phyloP scores from a whole-genome alignment of 164 flowering plant genomes.

The Tetracentron sinense region DNA sequence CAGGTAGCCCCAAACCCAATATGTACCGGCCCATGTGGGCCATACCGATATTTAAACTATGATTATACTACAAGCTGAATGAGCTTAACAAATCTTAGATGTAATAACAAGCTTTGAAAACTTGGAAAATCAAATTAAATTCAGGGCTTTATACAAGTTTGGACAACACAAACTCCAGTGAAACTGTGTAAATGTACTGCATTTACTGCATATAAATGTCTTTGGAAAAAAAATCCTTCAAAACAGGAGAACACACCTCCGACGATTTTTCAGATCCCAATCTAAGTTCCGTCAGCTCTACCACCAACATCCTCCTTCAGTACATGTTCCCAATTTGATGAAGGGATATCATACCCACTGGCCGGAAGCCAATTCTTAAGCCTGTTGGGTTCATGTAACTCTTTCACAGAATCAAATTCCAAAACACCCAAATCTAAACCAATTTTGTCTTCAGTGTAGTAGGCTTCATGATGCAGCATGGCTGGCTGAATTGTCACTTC shows the following conservation, averaged over 20 bases:
- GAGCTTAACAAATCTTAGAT: no score
- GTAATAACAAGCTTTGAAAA: no score
- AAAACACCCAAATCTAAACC: no score
- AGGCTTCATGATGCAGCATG: neutral
- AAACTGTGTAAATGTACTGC: neutral
- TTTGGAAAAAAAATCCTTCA: neutral
- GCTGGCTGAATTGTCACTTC: no score
- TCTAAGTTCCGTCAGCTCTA: neutral
- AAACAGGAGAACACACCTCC: neutral
- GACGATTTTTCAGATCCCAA: neutral
- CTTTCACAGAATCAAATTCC: neutral
- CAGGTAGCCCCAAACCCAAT: no score
- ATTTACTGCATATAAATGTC: no score
- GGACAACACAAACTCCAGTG: no score
- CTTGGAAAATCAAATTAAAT: neutral
- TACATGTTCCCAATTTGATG: neutral
- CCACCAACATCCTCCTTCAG: neutral
- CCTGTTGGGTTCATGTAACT: neutral
- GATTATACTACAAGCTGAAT: no score
- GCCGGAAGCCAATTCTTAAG: neutral
- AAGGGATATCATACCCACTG: neutral
- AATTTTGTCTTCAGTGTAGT: neutral
- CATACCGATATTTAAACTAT: no score
- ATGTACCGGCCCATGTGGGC: no score
- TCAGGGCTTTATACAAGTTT: neutral